Base-by-base conservation (phyloP, 805 yeast genomes). In the Starmerella gropengiesseri region DNA sequence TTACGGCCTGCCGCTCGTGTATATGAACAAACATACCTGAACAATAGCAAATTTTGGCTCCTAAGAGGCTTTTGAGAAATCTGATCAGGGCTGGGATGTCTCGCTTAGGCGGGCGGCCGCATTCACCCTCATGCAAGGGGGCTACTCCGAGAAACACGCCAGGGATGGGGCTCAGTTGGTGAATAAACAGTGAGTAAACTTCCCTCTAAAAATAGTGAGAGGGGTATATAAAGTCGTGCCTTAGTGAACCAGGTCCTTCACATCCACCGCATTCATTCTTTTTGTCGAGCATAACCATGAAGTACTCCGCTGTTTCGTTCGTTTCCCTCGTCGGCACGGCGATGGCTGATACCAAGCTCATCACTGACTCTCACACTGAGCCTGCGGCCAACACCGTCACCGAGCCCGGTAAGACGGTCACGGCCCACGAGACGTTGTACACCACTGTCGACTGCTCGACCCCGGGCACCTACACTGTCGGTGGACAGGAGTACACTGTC, bases 401-500 rank as follows among this genome's bases (percentile, higher is more conserved):
- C 26, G 35, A 31, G 35, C 7, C 22, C 25, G 30, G 20, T 38
- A 29, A 37, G 23, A 28, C 50, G 7, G 39, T 25, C 28, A 42
- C 40, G 26, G 30, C 13, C 4, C 8, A 33, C n/a, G 28, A 35
- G 34, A 44, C 48, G 22, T 14, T 31, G 32, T 23, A 37, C 36
- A n/a, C 41, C 37, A 51, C 55, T n/a, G 46, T 53, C 36, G 46
- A 38, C 36, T 51, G 54, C 46, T 43, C 53, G 12, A 37, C 33
- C 20, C 51, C 54, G 26, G 50, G 54, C 11, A 48, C 52, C 7
- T 25, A 50, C 28, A 45, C 49, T 21, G 40, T 40, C 29, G 52
- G 45, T n/a, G 31, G 42, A 21, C 14, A 31, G 42, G 49, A 51
- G 28, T 48, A 33, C 45, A 60, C 60, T 12, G 54, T 51, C 18